phyloP scores from a whole-genome alignment of 2,329 filamentous ascomycete genomes.

The Neophaeococcomyces mojaviensis region DNA sequence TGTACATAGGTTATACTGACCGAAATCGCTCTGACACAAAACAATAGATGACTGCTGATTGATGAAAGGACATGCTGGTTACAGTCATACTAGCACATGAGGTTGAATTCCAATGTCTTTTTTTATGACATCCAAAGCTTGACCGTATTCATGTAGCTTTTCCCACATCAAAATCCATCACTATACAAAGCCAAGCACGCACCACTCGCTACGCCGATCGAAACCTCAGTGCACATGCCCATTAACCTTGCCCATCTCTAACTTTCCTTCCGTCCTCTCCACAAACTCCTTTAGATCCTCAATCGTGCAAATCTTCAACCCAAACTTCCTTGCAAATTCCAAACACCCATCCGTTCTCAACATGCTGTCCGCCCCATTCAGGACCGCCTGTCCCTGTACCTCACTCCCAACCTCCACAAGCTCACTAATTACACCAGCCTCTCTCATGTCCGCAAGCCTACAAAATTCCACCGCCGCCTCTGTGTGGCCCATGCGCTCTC shows the following conservation, averaged over 20 bases:
- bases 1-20: no score
- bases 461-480: slow-evolving; percentile 92
- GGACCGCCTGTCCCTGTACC: slow-evolving; percentile 53
- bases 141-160: not conserved
- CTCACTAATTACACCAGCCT: slow-evolving; percentile 79
- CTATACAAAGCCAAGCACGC: not conserved
- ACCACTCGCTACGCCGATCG: not conserved
- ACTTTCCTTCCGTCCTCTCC: slow-evolving; percentile 60
- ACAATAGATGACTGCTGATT: no score
- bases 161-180: not conserved
- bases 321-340: slow-evolving; percentile 78
- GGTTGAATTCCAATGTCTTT: no score
- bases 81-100: no score
- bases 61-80: no score
- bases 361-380: slow-evolving; percentile 67
- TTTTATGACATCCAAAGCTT: not conserved
- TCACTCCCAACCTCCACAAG: slow-evolving; percentile 74
- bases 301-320: slow-evolving; percentile 90
- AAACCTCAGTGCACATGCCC: no score
- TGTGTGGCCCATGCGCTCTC: slow-evolving; percentile 75
- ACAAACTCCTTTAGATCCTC: slow-evolving; percentile 77
- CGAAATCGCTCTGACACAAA: no score
- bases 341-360: slow-evolving; percentile 83
- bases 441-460: slow-evolving; percentile 67
- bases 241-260: not conserved